A percentile compares a stretch with the other conserved stretches of the same genome.
Conservation (phyloP, 768 basidiomycete genomes). For the Phaeolepiota aurea region DNA sequence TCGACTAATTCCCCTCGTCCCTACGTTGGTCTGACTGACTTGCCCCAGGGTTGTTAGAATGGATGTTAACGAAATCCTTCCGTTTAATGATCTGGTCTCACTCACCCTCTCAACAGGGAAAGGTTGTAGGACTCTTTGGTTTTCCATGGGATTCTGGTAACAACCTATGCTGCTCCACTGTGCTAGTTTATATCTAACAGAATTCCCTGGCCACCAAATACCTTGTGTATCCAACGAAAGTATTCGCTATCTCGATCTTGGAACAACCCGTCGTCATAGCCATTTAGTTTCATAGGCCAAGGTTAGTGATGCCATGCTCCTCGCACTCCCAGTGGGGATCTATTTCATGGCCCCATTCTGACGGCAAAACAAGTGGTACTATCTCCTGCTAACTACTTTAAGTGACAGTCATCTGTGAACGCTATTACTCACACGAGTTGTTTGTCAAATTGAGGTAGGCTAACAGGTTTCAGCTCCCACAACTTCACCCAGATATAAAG, state of each 20-base stretch:
- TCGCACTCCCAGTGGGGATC: no score
- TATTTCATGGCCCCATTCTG: no score
- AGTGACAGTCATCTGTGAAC: no score
- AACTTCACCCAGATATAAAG: no score
- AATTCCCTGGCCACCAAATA: conserved; percentile 71
- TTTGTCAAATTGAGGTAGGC: no score
- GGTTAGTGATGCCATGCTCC: no score
- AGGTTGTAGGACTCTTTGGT: conserved; percentile 79
- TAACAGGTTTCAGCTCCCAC: no score
- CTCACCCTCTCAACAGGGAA: conserved; percentile 25
- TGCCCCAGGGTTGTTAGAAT: not conserved
- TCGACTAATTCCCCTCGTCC: not conserved
- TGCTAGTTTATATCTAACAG: conserved; percentile 14
- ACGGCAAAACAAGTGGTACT: no score
- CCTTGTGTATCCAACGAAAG: conserved; percentile 64
- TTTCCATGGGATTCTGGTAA: conserved; percentile 64
- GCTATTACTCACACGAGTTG: no score
- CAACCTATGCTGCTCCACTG: not conserved
- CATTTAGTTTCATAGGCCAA: no score
- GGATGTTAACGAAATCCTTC: not conserved
- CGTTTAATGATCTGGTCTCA: conserved; percentile 1
- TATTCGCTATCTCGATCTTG: conserved; percentile 83
- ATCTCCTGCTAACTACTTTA: no score
- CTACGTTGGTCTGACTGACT: not conserved
- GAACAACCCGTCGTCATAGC: no score